Evolutionary conservation across 2,329 filamentous ascomycete genomes (phyloP), one percentile per base, ranked within the genome.

Genomic region (Phyllosticta paracitricarpa): DNA sequence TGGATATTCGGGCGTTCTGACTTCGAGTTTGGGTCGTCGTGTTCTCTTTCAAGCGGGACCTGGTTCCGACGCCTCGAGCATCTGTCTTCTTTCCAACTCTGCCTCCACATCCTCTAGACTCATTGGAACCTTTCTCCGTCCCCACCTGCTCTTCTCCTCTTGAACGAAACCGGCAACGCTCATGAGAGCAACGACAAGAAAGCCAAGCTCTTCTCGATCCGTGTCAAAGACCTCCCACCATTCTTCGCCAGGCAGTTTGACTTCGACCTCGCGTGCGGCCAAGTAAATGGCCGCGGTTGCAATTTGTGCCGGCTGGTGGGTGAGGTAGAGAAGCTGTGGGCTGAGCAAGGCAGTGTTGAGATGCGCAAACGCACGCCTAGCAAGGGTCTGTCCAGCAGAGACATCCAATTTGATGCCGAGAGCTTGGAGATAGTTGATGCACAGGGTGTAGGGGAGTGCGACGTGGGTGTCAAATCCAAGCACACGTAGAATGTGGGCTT

Each of bases 181-280:
- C 64, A 85, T 79, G 82, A 97, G 84, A 0, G 82, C 91, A 10
- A 97, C 89, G 3, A 96, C 91, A 62, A 97, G 75, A 67, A 97
- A 97, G 0, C 94, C 94, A 40, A 99, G 79, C 72, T 96, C 91
- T 77, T 99, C 94, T 57, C 94, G 82, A 68, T 97, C 92, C 7
- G 94, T 89, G 73, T 99, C 94, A 72, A 97, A 97, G 0, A 97
- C 90, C 74, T 97, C 92, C 94, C 94, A 99, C 94, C 94, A 99
- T 65, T 90, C 87, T 56, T 83, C 84, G 65, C 89, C 88, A 0
- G 93, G 91, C 75, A 97, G 81, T 72, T 89, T 91, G 12, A 89
- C 84, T 0, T 82, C 86, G 1, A 84, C 73, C 66, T 97, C 91
- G 54, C 87, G 82, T 0, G 91, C 89, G 0, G 93, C 89, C n/a